phyloP scores from a whole-genome alignment of 768 basidiomycete species.

The Hygrophorus pudorinus region DNA sequence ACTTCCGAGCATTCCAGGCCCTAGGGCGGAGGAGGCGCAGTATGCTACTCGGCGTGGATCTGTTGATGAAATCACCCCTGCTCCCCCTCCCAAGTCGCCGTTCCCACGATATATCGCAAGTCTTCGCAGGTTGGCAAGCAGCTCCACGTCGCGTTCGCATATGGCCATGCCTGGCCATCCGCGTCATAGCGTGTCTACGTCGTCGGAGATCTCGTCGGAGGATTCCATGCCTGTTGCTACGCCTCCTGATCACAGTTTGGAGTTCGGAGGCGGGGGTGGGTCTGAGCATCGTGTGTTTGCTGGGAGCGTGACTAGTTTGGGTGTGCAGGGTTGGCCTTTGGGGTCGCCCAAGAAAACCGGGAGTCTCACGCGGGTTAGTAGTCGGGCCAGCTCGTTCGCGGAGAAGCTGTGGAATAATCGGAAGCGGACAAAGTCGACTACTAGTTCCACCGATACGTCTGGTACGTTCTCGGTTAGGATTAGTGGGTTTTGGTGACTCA shows the following conservation, averaged over 20 bases:
- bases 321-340: conserved; percentile 36
- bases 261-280: background rate
- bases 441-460: conserved; percentile 20
- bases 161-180: conserved; percentile 28
- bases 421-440: conserved; percentile 42
- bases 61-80: conserved; percentile 22
- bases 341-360: conserved; percentile 42
- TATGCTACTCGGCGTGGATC: background rate
- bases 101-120: conserved; percentile 38
- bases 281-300: conserved; percentile 19
- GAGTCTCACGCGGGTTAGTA: too few relatives aligned
- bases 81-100: conserved; percentile 43
- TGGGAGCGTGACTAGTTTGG: conserved; percentile 21
- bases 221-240: conserved; percentile 54
- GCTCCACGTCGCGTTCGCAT: too few relatives aligned
- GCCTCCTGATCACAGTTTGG: conserved; percentile 35
- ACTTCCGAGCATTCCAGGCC: background rate
- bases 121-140: conserved; percentile 37
- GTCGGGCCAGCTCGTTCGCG: conserved; percentile 49
- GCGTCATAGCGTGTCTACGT: conserved; percentile 50
- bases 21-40: background rate
- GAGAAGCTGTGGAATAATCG: conserved; percentile 51
- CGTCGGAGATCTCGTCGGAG: conserved; percentile 57
- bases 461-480: background rate
- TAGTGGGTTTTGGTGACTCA: background rate